Percentiles rank a stretch among this genome's conserved stretches.
Conservation (phyloP, 768 basidiomycete species). For the Mycena crocata region DNA sequence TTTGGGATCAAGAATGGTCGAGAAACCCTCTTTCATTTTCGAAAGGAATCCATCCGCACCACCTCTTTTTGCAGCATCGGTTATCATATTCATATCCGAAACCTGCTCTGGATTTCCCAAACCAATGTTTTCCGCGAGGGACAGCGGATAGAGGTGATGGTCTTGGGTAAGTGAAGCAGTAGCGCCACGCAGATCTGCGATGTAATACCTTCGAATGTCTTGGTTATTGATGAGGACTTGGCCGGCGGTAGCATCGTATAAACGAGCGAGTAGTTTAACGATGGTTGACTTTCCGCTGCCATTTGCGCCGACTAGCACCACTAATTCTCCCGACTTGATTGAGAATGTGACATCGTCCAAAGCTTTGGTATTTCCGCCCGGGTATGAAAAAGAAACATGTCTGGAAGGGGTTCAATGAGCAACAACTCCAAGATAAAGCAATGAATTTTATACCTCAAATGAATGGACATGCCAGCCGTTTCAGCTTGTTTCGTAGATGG, state of each 20-base stretch:
- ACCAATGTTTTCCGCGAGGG: slow-evolving; percentile 56
- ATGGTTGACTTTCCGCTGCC: slow-evolving; percentile 68
- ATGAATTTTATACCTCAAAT: slow-evolving; percentile 39
- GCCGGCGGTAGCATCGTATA: slow-evolving; percentile 60
- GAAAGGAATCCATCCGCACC: slow-evolving; percentile 39
- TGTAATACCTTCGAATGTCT: slow-evolving; percentile 50
- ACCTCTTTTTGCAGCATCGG: slow-evolving; percentile 45
- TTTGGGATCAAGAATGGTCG: slow-evolving; percentile 34
- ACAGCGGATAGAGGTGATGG: slow-evolving; percentile 60
- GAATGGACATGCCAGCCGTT: slow-evolving; percentile 43
- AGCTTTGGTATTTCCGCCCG: slow-evolving; percentile 50
- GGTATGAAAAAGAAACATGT: slow-evolving; percentile 65
- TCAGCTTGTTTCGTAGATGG: slow-evolving; percentile 32
- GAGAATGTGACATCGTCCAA: slow-evolving; percentile 54
- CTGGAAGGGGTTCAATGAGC: slow-evolving; percentile 42
- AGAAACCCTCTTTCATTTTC: slow-evolving; percentile 29
- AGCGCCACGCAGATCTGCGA: slow-evolving; percentile 54
- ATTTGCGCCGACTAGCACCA: slow-evolving; percentile 69
- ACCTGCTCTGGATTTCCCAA: slow-evolving; percentile 38
- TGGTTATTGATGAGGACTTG: slow-evolving; percentile 56
- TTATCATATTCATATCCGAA: slow-evolving; percentile 35
- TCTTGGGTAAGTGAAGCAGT: slow-evolving; percentile 64
- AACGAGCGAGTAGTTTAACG: slow-evolving; percentile 60
- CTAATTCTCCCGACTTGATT: slow-evolving; percentile 59
- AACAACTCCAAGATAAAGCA: background rate